These are phyloP conservation scores for Nidularia pulvinata DNA, from an alignment of 768 basidiomycete species.

Conservation along the genomic window DNA sequence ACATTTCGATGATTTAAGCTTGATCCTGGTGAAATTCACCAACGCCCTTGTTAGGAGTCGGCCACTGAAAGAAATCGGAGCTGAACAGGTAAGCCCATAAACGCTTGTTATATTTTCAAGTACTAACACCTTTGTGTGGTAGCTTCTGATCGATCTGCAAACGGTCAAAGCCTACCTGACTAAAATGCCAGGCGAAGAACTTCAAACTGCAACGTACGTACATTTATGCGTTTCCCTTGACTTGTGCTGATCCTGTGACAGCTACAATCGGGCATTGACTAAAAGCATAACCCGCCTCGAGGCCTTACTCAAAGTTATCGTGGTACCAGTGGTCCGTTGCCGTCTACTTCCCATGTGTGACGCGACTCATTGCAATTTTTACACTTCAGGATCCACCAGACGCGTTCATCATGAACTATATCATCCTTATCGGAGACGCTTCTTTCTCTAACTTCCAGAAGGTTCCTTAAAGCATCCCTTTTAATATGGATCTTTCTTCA, in stretches of 20 bases:
- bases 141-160: constrained; percentile 87
- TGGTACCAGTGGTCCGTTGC: constrained; percentile 81
- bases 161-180: constrained; percentile 80
- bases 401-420: constrained; percentile 96
- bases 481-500: not conserved
- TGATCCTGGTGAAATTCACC: constrained; percentile 87
- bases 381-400: constrained; percentile 80
- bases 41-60: constrained; percentile 88
- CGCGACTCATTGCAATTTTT: not conserved
- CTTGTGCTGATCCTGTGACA: constrained; percentile 22
- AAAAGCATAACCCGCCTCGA: constrained; percentile 85
- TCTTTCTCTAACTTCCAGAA: constrained; percentile 99
- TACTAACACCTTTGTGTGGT: not conserved
- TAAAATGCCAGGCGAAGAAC: constrained; percentile 77
- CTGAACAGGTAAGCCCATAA: constrained; percentile 72
- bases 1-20: constrained; percentile 33
- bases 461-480: constrained; percentile 32
- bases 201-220: constrained; percentile 53
- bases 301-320: constrained; percentile 92
- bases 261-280: constrained; percentile 80
- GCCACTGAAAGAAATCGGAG: constrained; percentile 90
- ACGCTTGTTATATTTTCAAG: not conserved
- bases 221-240: not conserved
- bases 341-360: not conserved
- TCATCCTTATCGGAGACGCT: constrained; percentile 89